Evolutionary conservation across 129 eudicot genomes (phyloP), one percentile per base, ranked within the genome.

Genomic region (Centella asiatica): DNA sequence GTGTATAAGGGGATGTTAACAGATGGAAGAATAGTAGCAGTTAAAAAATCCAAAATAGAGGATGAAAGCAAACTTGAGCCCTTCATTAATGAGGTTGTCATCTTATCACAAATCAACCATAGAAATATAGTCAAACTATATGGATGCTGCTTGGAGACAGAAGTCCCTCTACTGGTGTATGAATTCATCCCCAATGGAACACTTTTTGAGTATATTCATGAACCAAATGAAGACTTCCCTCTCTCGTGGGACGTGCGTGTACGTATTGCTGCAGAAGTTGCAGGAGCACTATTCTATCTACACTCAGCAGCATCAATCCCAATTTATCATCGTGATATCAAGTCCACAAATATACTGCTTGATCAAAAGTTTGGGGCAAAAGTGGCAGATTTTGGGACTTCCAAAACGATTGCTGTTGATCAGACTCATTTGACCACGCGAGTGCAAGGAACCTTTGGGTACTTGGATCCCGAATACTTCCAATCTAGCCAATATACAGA

Each of bases 261-360:
- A 19, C 39, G 62, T 3, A 27, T 56, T 17, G 62, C 62, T 14
- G 18, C 37, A 28, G 62, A 56, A 29, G 62, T 32, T 28, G 42
- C 62, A 28, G 20, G 40, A 24, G 58, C 58, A 10, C 31, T 52
- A 23, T 24, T n/a, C n/a, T n/a, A n/a, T n/a, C n/a, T n/a, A n/a
- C n/a, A n/a, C n/a, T n/a, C n/a, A n/a, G n/a, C n/a, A n/a, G n/a
- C n/a, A n/a, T n/a, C n/a, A n/a, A n/a, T n/a, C n/a, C n/a, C n/a
- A n/a, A n/a, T n/a, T n/a, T 56, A 56, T 56, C 62, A 56, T 18
- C 62, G 62, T 7, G 58, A 52, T 14, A 52, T 52, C 31, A 52
- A 52, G 29, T 52, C 58, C 31, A 52, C 58, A 52, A 56, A 56
- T 20, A 56, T 56, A 31, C 42, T 56, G 12, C 31, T 32, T 40